phyloP scores from a whole-genome alignment of 495 filamentous ascomycete species.

The Talaromyces trachyspermus region DNA sequence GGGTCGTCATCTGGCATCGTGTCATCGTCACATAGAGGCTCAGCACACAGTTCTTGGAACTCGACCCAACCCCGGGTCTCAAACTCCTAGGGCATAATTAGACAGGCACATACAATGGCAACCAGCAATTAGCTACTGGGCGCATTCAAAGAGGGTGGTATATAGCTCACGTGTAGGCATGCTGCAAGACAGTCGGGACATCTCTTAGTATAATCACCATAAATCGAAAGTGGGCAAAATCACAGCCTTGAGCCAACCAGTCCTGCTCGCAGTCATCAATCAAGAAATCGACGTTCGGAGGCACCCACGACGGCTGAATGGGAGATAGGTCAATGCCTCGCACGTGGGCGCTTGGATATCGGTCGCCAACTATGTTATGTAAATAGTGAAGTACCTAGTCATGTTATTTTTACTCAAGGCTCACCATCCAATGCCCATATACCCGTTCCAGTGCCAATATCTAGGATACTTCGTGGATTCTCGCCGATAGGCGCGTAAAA shows the following conservation, averaged over 20 bases:
- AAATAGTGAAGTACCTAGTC: background rate
- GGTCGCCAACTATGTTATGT: constrained; percentile 10
- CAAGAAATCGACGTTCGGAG: constrained; percentile 24
- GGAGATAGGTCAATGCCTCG: constrained; percentile 44
- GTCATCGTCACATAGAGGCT: constrained; percentile 3
- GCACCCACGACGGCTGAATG: constrained; percentile 39
- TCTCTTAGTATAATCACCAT: constrained; percentile 37
- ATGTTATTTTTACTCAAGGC: background rate
- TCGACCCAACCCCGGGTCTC: constrained; percentile 46
- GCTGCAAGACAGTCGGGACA: constrained; percentile 10
- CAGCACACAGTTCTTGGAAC: constrained; percentile 31
- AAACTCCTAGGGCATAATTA: constrained; percentile 17
- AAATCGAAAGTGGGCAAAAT: constrained; percentile 40
- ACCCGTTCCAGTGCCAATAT: constrained; percentile 47
- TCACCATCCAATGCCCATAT: constrained; percentile 40
- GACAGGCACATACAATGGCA: background rate
- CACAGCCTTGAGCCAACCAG: constrained; percentile 25
- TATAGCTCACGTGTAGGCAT: background rate
- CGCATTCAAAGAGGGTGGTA: background rate
- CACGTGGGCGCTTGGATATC: constrained; percentile 26
- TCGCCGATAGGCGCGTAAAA: constrained; percentile 34
- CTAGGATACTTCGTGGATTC: constrained; percentile 30
- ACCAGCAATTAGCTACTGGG: no score
- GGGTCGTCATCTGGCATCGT: constrained; percentile 23
- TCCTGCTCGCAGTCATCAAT: constrained; percentile 27